Conservation (phyloP, 2,329 filamentous ascomycete species). For the Verticillium nonalfalfae region DNA sequence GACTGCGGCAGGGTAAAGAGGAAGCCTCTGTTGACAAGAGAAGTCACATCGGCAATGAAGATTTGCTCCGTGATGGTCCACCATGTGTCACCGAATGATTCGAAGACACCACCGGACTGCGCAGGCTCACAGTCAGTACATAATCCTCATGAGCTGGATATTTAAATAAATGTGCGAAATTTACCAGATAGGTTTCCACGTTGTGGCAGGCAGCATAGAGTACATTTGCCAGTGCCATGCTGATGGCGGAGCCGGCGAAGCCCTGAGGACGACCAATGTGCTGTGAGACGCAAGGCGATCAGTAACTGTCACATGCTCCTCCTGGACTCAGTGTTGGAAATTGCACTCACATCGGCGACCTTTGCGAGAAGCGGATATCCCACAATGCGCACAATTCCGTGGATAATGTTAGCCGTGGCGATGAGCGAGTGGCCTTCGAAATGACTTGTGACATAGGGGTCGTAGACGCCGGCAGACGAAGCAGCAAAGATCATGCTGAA, state of each 20-base stretch:
- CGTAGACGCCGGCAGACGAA: constrained; percentile 23
- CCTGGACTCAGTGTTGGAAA: too few species aligned
- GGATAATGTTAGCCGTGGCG: constrained; percentile 39
- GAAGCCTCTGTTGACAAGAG: constrained; percentile 34
- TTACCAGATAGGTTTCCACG: constrained; percentile 52
- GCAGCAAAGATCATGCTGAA: constrained; percentile 22
- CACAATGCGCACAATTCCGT: constrained; percentile 41
- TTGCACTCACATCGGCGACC: constrained; percentile 36
- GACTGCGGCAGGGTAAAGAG: constrained; percentile 33
- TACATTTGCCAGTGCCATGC: constrained; percentile 47
- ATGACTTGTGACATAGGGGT: constrained; percentile 23
- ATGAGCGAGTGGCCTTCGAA: constrained; percentile 45
- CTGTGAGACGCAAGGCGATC: constrained; percentile 27
- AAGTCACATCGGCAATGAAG: constrained; percentile 36
- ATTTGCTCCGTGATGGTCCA: constrained; percentile 27
- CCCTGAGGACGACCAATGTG: constrained; percentile 41
- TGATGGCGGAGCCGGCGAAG: constrained; percentile 31
- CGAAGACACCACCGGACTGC: constrained; percentile 49
- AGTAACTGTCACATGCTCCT: constrained; percentile 28
- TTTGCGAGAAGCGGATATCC: constrained; percentile 55
- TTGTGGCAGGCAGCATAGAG: constrained; percentile 56
- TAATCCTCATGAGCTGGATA: constrained; percentile 48
- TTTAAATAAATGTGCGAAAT: constrained; percentile 40
- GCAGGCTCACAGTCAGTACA: constrained; percentile 23
- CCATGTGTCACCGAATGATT: constrained; percentile 41